phyloP scores from a whole-genome alignment of 495 filamentous ascomycete genomes.

The Annulohypoxylon stygium region DNA sequence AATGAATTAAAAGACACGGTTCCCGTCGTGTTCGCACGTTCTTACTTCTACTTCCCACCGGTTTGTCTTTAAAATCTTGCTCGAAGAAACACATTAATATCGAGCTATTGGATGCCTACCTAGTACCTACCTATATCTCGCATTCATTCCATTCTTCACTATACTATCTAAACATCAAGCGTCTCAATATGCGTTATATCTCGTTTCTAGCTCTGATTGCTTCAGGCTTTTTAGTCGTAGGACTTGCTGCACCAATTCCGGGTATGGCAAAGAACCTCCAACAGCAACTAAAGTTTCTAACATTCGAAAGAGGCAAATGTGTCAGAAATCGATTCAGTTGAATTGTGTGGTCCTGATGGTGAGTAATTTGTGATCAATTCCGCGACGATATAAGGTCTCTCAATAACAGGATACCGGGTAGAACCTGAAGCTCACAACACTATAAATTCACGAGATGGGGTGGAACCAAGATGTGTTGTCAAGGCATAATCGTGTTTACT shows the following conservation, averaged over 20 bases:
- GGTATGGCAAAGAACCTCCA: background rate
- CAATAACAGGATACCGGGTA: background rate
- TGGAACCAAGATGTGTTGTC: no score
- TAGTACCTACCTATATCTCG: no score
- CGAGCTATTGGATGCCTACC: no score
- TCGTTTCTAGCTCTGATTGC: background rate
- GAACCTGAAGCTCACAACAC: background rate
- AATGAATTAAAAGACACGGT: no score
- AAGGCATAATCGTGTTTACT: no score
- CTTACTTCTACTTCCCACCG: no score
- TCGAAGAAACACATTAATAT: no score
- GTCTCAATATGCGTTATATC: background rate
- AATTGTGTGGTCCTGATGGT: background rate
- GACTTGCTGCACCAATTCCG: background rate
- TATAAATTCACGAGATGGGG: background rate
- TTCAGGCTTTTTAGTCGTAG: background rate
- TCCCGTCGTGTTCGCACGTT: no score
- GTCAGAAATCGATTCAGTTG: background rate
- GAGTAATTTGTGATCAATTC: background rate
- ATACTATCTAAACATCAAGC: background rate
- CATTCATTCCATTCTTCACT: no score
- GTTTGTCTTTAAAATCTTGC: no score
- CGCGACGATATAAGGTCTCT: background rate
- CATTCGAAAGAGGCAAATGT: background rate
- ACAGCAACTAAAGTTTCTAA: background rate